phyloP scores from a whole-genome alignment of 345 rosid genomes.

The Raphanus raphanistrum region DNA sequence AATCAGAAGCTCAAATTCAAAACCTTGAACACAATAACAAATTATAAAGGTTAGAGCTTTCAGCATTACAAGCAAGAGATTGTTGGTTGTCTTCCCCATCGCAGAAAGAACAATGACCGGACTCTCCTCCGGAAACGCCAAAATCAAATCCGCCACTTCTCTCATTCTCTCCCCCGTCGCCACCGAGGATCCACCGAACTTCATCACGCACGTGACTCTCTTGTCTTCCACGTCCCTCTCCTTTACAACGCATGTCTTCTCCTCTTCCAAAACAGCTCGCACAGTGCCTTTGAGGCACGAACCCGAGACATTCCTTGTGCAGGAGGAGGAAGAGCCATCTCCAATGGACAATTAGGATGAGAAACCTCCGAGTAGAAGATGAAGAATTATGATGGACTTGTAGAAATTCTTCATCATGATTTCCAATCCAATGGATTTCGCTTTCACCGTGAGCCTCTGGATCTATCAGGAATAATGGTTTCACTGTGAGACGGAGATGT shows the following conservation, averaged over 20 bases:
- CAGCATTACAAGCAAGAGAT: slow-evolving; percentile 69
- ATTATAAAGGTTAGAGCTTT: neutral
- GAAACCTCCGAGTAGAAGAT: no score
- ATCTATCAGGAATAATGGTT: no score
- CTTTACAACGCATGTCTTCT: slow-evolving; percentile 19
- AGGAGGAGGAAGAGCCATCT: slow-evolving; percentile 27
- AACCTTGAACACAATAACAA: neutral
- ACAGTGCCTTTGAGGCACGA: slow-evolving; percentile 8
- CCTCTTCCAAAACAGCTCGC: slow-evolving; percentile 37
- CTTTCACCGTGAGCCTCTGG: no score
- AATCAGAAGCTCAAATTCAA: neutral
- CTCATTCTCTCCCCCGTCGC: neutral
- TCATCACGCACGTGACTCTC: no score
- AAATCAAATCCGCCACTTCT: slow-evolving; percentile 86
- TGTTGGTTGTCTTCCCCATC: slow-evolving; percentile 95
- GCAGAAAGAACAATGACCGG: slow-evolving; percentile 94
- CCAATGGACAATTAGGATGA: slow-evolving; percentile 22
- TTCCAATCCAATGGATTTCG: no score
- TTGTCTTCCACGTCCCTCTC: slow-evolving; percentile 16
- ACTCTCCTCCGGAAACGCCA: slow-evolving; percentile 70
- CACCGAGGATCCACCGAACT: no score
- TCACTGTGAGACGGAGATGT: no score
- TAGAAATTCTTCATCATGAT: no score
- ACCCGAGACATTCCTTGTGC: slow-evolving; percentile 12
- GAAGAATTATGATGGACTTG: no score